Evolutionary conservation across 768 basidiomycete genomes (phyloP), one percentile per base, ranked within the genome.

Genomic region (Trametes villosa): DNA sequence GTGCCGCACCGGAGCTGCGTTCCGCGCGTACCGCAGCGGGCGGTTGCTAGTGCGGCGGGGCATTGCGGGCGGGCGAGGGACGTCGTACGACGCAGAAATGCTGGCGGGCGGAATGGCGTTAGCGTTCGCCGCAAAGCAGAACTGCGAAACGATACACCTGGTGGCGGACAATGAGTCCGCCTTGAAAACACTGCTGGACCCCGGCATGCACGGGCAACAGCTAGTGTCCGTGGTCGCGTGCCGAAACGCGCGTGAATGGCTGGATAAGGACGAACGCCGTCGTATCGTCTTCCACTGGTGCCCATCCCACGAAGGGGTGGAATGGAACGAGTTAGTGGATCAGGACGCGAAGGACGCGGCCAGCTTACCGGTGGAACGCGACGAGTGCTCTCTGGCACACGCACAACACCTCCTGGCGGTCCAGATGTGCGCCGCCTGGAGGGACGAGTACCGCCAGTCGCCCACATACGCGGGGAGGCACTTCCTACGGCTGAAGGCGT

Each of bases 331-430:
- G n/a, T 24, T 5, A n/a, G 49, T 50, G 31, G 33, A 50, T 18
- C 18, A 44, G 26, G 55, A 57, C 26, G 55, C 55, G 4, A 57
- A 57, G 26, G 13, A 29, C 15, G 55, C 45, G 22, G 55, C 55
- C 6, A 22, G 48, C 18, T 27, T 48, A 15, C 31, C 45, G 5
- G 1, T 38, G 4, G 46, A 48, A 30, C 33, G 36, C 33, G 55
- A 57, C 22, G 45, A 57, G 34, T 57, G 55, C 45, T 57, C 55
- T 9, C 34, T 26, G 45, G 55, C 55, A 18, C 46, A 48, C 30
- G 55, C 55, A 24, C 34, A 33, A 9, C 51, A 53, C 38, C 51
- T 53, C 17, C 38, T 53, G 13, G 24, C 36, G 13, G 51, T 53
- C 8, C 49, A 36, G 33, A n/a, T n/a, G n/a, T n/a, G n/a, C n/a